Evolutionary conservation across 2,329 filamentous ascomycete species (phyloP), one percentile per base, ranked within the genome.

Genomic region (Diaporthe velutina): DNA sequence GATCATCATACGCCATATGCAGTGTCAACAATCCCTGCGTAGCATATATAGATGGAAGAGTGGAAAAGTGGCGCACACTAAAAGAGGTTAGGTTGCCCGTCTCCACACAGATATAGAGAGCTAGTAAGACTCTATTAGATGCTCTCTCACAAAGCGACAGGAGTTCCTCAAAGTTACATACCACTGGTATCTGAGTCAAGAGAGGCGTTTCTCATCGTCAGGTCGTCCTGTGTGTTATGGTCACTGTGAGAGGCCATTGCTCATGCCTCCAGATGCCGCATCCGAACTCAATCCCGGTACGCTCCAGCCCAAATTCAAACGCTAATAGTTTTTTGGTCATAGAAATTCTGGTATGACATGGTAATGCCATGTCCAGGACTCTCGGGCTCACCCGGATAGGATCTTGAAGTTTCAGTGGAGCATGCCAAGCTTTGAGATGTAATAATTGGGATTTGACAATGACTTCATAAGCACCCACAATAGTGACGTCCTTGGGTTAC

Each of bases 381-480:
- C 28, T 25, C 35, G 28, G 10, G 28, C 28, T 66, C 10, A 8
- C 15, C 19, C 33, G 19, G n/a, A 25, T 50, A 15, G 28, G 15
- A 50, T 50, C 28, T 48, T 48, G 61, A n/a, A n/a, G 28, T 66
- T 50, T 50, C 22, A 45, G 61, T 66, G 61, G 61, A 35, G 61
- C 28, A 35, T 50, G 61, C 61, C 61, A 50, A 66, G 61, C 42
- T 22, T 66, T 12, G 28, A 28, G 61, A 66, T 64, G 40, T 50
- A 50, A 50, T 50, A 25, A 66, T 50, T 28, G 19, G 42, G 30
- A 66, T 50, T 50, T 50, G 28, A 66, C n/a, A 25, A 66, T 66
- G 42, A 66, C 61, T 66, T 66, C 42, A 66, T 66, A 66, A 35
- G 61, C 61, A 66, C 61, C 61, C 42, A 66, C 42, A 66, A 66